Evolutionary conservation across 306 rosid species (phyloP), one percentile per base, ranked within the genome.

Genomic region (Cucumis cinereus): DNA sequence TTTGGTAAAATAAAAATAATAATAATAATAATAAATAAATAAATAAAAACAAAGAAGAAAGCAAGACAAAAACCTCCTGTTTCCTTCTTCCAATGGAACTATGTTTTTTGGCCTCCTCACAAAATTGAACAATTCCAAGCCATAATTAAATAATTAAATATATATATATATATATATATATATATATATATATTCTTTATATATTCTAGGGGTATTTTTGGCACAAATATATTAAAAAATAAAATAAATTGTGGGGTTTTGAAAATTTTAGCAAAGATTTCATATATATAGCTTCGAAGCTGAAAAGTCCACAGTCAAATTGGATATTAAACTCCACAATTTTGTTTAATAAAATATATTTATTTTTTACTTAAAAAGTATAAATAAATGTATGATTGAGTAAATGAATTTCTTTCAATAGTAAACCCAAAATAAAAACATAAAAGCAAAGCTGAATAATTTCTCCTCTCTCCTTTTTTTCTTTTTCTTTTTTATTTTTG

Each of bases 401-500:
- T 12, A 62, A 10, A 20, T 56, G 17, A 12, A 40, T 1, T 38
- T 72, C 19, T 49, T 72, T 54, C 26, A 50, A 72, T 50, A 17
- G 60, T 50, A 50, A 47, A 28, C 61, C 59, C 15, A 69, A 70
- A 15, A n/a, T n/a, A n/a, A 28, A 50, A 72, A 28, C 76, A 72
- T 49, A 72, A 72, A 72, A 72, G 76, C 43, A 72, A 72, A 72
- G 28, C 45, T 50, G 61, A 72, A 50, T 50, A 72, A 72, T 72
- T 17, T 70, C 75, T 49, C 11, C 16, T 62, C 24, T 9, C 38
- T 23, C 8, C 8, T 70, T n/a, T 24, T 2, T 20, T 77, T 70
- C 66, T 75, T 79, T 72, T 84, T 74, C 77, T 90, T 73, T 78
- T 36, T 79, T 78, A 81, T 85, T 82, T 61, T 89, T 81, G 77